Conservation (phyloP, 108 stramenopile genomes). For the Cylindrotheca fusiformis region DNA sequence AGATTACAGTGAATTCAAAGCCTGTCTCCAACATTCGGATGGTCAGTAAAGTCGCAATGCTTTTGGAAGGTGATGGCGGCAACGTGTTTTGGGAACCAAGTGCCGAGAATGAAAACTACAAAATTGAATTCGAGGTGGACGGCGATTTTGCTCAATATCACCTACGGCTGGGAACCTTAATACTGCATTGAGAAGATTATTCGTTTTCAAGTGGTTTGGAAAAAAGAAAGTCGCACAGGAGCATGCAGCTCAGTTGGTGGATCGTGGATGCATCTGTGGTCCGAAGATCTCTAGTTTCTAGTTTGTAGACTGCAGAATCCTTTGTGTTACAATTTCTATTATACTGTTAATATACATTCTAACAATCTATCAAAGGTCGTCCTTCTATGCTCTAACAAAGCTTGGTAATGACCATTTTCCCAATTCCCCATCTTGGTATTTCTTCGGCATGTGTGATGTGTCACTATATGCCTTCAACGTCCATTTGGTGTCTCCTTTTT, state of each 20-base stretch:
- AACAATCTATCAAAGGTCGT: no score
- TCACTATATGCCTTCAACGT: conserved; percentile 60
- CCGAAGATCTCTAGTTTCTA: no score
- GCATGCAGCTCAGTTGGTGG: no score
- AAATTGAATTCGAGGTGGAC: neutral
- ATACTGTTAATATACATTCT: no score
- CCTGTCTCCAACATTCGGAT: neutral
- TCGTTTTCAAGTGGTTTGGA: no score
- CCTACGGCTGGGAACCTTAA: neutral
- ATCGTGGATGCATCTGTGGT: no score
- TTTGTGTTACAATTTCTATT: no score
- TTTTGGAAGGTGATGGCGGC: neutral
- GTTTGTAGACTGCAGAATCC: no score
- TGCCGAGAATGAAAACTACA: neutral
- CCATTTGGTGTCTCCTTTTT: conserved; percentile 29
- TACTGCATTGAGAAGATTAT: neutral
- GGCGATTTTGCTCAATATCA: neutral
- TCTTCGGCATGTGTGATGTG: conserved; percentile 68
- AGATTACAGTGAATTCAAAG: neutral
- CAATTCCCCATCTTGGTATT: conserved; percentile 21
- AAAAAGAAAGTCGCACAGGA: no score
- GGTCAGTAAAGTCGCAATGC: neutral
- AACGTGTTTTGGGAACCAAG: neutral
- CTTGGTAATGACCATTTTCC: neutral
- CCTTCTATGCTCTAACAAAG: no score